Evolutionary conservation across 352 stramenopile genomes (phyloP).

Genomic region (Phytophthora pistaciae): DNA sequence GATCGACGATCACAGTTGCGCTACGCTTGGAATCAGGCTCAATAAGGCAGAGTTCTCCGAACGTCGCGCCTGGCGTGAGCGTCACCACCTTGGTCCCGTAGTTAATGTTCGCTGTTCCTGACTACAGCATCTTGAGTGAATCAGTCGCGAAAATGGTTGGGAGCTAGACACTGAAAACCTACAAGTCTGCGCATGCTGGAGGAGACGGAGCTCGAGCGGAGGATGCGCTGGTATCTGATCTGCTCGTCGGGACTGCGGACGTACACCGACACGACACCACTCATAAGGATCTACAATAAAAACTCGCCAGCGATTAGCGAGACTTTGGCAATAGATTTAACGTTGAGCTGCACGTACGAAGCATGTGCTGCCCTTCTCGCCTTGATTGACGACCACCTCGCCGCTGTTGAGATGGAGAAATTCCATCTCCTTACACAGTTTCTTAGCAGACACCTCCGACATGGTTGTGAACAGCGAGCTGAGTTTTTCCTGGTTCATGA

Average conservation of each 20-base stretch:
- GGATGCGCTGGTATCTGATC: slow-evolving; percentile 61
- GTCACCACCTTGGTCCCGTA: slow-evolving; percentile 76
- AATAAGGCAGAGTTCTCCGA: slow-evolving; percentile 88
- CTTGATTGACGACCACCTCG: slow-evolving; percentile 84
- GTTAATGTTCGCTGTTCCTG: slow-evolving; percentile 47
- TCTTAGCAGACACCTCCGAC: slow-evolving; percentile 86
- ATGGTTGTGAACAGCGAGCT: slow-evolving; percentile 89
- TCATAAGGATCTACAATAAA: slow-evolving; percentile 77
- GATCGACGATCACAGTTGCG: slow-evolving; percentile 83
- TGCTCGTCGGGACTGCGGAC: slow-evolving; percentile 80
- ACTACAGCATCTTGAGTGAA: slow-evolving; percentile 22
- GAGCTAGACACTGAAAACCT: slow-evolving; percentile 8
- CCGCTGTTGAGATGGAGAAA: slow-evolving; percentile 76
- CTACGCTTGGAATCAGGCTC: slow-evolving; percentile 88
- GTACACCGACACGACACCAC: slow-evolving; percentile 77
- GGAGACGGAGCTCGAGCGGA: slow-evolving; percentile 55
- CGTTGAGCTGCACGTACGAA: slow-evolving; percentile 46
- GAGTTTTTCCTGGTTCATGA: slow-evolving; percentile 90
- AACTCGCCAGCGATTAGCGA: background rate
- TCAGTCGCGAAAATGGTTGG: background rate
- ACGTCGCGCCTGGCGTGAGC: slow-evolving; percentile 80
- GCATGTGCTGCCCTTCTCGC: slow-evolving; percentile 88
- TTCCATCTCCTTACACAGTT: slow-evolving; percentile 89
- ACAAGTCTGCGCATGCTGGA: slow-evolving; percentile 55
- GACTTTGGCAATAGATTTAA: no score